These are phyloP conservation scores for Emergomyces orientalis DNA, from an alignment of 2,329 filamentous ascomycete species.

Conservation along the genomic window DNA sequence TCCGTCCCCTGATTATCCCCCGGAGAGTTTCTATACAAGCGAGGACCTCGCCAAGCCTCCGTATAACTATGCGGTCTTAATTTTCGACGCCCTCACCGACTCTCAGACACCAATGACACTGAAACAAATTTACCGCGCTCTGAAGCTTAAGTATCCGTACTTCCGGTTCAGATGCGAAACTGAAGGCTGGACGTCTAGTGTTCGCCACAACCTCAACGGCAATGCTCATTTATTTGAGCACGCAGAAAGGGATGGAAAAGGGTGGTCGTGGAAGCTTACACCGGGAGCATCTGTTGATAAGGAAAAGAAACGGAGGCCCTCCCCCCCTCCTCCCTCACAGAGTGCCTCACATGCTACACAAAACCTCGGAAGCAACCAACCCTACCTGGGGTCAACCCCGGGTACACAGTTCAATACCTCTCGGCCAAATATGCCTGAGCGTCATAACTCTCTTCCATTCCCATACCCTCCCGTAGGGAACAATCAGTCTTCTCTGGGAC, in stretches of 20 bases:
- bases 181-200: slow-evolving; percentile 57
- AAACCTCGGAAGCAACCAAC: slow-evolving; percentile 28
- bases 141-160: slow-evolving; percentile 55
- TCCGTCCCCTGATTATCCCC: slow-evolving; percentile 52
- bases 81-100: slow-evolving; percentile 53
- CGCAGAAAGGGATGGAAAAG: slow-evolving; percentile 53
- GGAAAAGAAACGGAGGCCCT: slow-evolving; percentile 44
- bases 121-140: slow-evolving; percentile 56
- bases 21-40: slow-evolving; percentile 50
- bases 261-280: slow-evolving; percentile 54
- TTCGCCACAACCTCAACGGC: slow-evolving; percentile 53
- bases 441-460: slow-evolving; percentile 4
- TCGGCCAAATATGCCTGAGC: not conserved
- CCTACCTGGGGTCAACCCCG: slow-evolving; percentile 31
- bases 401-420: slow-evolving; percentile 24
- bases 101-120: slow-evolving; percentile 51
- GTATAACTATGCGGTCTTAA: slow-evolving; percentile 54
- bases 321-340: slow-evolving; percentile 27
- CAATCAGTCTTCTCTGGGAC: not conserved
- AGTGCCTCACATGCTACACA: slow-evolving; percentile 20
- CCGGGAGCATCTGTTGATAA: slow-evolving; percentile 52
- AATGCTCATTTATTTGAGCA: slow-evolving; percentile 51
- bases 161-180: slow-evolving; percentile 54
- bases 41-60: slow-evolving; percentile 55
- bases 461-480: not conserved